Conservation (phyloP, 495 filamentous ascomycete genomes). For the Annulohypoxylon bovei region DNA sequence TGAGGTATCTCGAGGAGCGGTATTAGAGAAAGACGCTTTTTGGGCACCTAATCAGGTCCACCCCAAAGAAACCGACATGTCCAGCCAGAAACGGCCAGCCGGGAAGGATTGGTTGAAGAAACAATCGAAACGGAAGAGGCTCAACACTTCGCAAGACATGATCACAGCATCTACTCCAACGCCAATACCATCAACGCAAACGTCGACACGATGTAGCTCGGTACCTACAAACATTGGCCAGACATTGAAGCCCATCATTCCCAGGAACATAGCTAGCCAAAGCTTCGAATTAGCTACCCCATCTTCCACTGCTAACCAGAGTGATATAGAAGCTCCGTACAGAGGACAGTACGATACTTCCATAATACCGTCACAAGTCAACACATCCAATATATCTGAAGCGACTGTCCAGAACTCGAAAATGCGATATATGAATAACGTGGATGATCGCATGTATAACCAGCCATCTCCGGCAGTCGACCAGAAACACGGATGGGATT, state of each 20-base stretch:
- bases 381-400: neutral
- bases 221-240: neutral
- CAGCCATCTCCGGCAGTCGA: neutral
- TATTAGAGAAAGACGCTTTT: slow-evolving; percentile 39
- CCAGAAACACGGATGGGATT: neutral
- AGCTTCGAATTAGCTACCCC: slow-evolving; percentile 44
- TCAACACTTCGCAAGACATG: slow-evolving; percentile 26
- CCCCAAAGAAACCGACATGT: neutral
- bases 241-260: neutral
- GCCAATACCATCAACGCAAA: slow-evolving; percentile 8
- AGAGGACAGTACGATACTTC: neutral
- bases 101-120: slow-evolving; percentile 40
- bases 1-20: slow-evolving; percentile 12
- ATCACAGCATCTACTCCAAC: slow-evolving; percentile 33
- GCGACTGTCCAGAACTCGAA: neutral
- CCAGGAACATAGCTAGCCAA: slow-evolving; percentile 12
- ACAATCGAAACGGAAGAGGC: slow-evolving; percentile 36
- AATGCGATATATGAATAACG: neutral
- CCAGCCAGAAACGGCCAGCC: slow-evolving; percentile 34
- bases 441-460: neutral
- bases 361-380: neutral
- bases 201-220: slow-evolving; percentile 13
- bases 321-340: neutral
- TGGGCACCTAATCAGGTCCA: slow-evolving; percentile 39
- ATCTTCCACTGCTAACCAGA: slow-evolving; percentile 33